phyloP scores from a whole-genome alignment of 352 stramenopile genomes.

The Blastocystis hominis region DNA sequence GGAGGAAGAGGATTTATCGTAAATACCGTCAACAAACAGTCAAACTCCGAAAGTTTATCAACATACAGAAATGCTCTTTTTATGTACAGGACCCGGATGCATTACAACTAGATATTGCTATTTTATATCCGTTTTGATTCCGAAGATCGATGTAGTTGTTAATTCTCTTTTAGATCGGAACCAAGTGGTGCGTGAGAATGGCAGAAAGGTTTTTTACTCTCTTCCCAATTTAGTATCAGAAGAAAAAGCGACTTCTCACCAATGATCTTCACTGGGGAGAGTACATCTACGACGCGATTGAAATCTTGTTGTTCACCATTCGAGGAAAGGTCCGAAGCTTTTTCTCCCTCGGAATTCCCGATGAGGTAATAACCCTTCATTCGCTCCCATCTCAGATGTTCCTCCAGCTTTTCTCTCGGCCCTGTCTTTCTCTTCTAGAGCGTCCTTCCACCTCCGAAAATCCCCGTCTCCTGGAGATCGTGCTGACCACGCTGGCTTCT shows the following conservation, averaged over 20 bases:
- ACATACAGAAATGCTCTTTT: slow-evolving; percentile 7
- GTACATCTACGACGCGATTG: slow-evolving; percentile 22
- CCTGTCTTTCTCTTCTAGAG: slow-evolving; percentile 5
- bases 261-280: slow-evolving; percentile 1
- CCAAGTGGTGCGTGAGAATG: not conserved
- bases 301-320: slow-evolving; percentile 35
- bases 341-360: slow-evolving; percentile 36
- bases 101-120: slow-evolving; percentile 7
- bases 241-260: not conserved
- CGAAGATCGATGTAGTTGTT: not conserved
- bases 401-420: slow-evolving; percentile 27
- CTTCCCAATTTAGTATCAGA: not conserved
- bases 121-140: slow-evolving; percentile 18
- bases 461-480: not conserved
- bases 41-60: not conserved
- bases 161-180: slow-evolving; percentile 13
- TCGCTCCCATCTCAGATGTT: not conserved
- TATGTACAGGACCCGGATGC: not conserved
- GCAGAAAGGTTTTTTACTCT: not conserved
- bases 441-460: not conserved
- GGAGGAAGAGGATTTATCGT: slow-evolving; percentile 29
- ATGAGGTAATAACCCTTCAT: not conserved
- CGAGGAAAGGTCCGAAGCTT: slow-evolving; percentile 20
- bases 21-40: not conserved
- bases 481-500: slow-evolving; percentile 9